Evolutionary conservation across 148 eudicot genomes (phyloP), one percentile per base, ranked within the genome.

Genomic region (Persicaria maculosa): DNA sequence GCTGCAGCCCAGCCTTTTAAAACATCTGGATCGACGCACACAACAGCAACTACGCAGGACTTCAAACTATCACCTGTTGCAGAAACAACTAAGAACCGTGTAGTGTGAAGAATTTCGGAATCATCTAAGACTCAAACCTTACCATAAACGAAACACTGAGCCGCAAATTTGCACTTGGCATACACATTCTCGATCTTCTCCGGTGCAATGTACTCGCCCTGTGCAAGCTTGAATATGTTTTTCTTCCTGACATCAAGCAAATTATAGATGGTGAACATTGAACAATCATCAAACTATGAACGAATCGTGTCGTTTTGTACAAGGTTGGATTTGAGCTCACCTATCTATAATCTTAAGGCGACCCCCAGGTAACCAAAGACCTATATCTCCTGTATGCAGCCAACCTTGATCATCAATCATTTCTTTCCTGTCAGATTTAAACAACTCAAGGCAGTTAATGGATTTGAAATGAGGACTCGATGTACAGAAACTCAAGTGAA

Each of bases 331-430:
- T 9, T 52, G 44, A 8, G 9, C 78, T 78, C 77, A 89, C 98
- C 98, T 93, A 81, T 93, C 98, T 79, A 93, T 93, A 64, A 93
- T 93, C 85, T 89, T 93, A 75, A 93, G 91, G 79, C 97, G 97
- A 47, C 98, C 98, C 50, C 93, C 98, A 76, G 97, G 95, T 79
- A 91, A 80, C 98, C 98, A 93, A 78, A 93, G 75, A 55, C 98
- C 98, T 72, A 93, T 89, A 79, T 93, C 98, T 40, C 98, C 98
- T 20, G 98, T 91, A 74, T 93, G 97, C 78, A 93, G 84, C 98
- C 98, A 93, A 61, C 89, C 90, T 8, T 93, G 97, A 71, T 85
- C 89, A 79, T 93, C 98, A 69, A 89, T 68, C 50, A 89, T 92
- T 82, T 93, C 98, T 83, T 88, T 86, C 88, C 98, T 93, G 88